Base-by-base conservation (phyloP, 1,284 basidiomycete genomes). In the Cryptococcus sp. region DNA sequence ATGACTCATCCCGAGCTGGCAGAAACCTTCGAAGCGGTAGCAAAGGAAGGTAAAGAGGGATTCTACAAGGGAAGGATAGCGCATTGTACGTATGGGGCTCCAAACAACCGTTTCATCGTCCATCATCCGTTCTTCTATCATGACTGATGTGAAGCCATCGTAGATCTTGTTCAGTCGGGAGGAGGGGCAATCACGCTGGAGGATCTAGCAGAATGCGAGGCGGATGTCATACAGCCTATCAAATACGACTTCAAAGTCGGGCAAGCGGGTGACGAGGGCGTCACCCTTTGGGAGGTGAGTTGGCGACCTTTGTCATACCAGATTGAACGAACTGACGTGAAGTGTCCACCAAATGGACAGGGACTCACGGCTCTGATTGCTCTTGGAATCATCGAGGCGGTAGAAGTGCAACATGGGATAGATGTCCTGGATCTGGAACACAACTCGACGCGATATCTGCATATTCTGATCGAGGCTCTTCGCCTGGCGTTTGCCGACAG, bases 341-440 rank as follows among this genome's bases (percentile, higher is more conserved):
- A 90, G 83, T 94, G 90, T 62, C 91, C 91, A 5, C 91, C 91
- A 0, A 95, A 94, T 66, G 91, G 93, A 14, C 92, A 97, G 80
- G 93, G 87, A 72, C 80, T 97, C n/a, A 91, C 90, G 1, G 89
- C 93, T 0, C 79, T 97, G 10, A 76, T 97, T 40, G 90, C 92
- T 4, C 78, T 97, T 7, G 94, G 93, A 1, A 90, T 98, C 48
- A 75, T 98, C 38, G 93, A 97, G 62, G 82, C 80, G 25, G 78
- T 94, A 21, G 85, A 94, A 71, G 80, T 80, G 45, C 79, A 83
- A 62, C 84, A 85, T 2, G 80, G 82, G 49, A 79, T 85, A 25
- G 79, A 78, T 49, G 73, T 97, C 1, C 70, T 83, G 21, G 80
- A 87, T 54, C 77, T 93, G 73, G 83, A 88, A 51, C 90, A 94